Base-by-base conservation (phyloP, 176 grass and related monocot genomes). In the Areca catechu region DNA sequence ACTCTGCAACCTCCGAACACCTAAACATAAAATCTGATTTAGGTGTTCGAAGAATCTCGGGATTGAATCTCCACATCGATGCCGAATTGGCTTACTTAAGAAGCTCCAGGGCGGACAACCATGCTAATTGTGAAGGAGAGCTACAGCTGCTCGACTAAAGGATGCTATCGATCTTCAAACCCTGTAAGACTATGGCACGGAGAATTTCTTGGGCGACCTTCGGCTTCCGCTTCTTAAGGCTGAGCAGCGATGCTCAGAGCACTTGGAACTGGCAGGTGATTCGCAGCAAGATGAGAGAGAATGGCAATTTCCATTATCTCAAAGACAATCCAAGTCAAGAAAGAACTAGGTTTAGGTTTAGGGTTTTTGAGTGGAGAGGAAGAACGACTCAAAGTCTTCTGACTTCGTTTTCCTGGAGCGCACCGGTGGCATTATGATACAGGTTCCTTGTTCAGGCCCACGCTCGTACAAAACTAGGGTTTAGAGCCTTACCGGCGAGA, bases 211-310 rank as follows among this genome's bases (percentile, higher is more conserved):
- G 69, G 15, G 86, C 72, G 34, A 90, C 80, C 10, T 60, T 74
- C 5, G 86, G 80, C 5, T 84, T 71, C 57, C 91, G 77, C 74
- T 76, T 82, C 60, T 77, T 86, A 49, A 96, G 86, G 68, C 86
- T 96, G 67, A 96, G 83, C 1, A 96, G 83, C 47, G 71, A 61
- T 25, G 86, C 92, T 43, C 92, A 76, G 64, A 96, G 63, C 50
- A 83, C 78, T 68, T 96, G 86, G 72, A 96, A 96, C 75, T 96
- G 86, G 57, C 59, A 96, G 86, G 74, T 96, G 86, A 68, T 96
- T 90, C 24, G 79, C 71, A 50, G 83, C 83, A 73, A 90, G 80
- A 37, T 83, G 80, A n/a, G 83, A 72, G 53, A 96, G 86, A 30
- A 96, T 67, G 20, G 63, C 60, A 16, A 80, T 75, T 77, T 96